Conservation (phyloP, 768 basidiomycete genomes). For the Phaffia tasmanica region DNA sequence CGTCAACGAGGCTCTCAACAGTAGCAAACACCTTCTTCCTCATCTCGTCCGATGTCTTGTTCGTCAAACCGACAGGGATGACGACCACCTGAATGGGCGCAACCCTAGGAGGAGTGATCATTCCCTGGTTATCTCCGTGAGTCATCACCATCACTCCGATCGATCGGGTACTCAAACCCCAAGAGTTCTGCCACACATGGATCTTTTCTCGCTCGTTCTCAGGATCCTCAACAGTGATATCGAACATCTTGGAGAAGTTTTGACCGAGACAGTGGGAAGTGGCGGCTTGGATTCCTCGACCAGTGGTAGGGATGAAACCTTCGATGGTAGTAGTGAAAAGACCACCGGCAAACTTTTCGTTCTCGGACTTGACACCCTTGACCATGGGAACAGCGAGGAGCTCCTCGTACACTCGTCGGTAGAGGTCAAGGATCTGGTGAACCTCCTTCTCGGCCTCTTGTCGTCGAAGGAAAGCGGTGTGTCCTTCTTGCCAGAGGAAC, state of each 20-base stretch:
- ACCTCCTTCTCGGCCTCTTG: conserved; percentile 85
- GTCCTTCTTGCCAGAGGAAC: conserved; percentile 99
- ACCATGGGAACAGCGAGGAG: conserved; percentile 95
- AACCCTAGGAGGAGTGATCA: conserved; percentile 93
- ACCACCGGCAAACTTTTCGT: conserved; percentile 97
- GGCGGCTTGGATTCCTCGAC: conserved; percentile 94
- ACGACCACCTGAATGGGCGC: conserved; percentile 83
- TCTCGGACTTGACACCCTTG: conserved; percentile 92
- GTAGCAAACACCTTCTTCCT: conserved; percentile 58
- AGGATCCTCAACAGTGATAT: conserved; percentile 93
- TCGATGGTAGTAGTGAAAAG: conserved; percentile 97
- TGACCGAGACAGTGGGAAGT: conserved; percentile 97
- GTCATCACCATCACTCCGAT: conserved; percentile 99
- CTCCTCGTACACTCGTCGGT: conserved; percentile 90
- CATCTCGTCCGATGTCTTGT: conserved; percentile 51
- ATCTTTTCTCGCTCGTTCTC: conserved; percentile 52
- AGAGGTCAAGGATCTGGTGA: conserved; percentile 84
- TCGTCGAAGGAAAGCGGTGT: conserved; percentile 86
- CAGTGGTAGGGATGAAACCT: conserved; percentile 93
- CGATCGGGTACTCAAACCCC: conserved; percentile 91
- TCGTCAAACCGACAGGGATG: conserved; percentile 90
- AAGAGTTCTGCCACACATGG: conserved; percentile 95
- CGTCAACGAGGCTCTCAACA: conserved; percentile 65
- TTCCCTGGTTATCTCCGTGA: conserved; percentile 92
- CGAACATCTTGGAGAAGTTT: conserved; percentile 98